phyloP scores from a whole-genome alignment of 768 basidiomycete genomes.

The Fomitopsis serialis region DNA sequence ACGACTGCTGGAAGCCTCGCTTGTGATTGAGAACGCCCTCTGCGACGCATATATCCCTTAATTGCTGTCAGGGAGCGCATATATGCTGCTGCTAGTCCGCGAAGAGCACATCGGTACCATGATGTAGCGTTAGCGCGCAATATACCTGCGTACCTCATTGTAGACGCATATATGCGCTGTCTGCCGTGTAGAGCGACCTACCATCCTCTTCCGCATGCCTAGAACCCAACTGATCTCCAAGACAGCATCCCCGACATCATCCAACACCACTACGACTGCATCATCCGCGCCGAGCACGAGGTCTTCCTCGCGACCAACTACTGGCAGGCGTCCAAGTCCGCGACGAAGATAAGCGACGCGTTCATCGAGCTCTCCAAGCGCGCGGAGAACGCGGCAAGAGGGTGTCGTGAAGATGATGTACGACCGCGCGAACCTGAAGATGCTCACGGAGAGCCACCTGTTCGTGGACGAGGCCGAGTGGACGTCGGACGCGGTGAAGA shows the following conservation, averaged over 20 bases:
- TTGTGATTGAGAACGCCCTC: too few species aligned
- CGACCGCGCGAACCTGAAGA: conserved; percentile 59
- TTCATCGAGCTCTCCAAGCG: conserved; percentile 47
- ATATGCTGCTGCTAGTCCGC: too few species aligned
- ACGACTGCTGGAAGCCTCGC: too few species aligned
- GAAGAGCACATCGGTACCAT: too few species aligned
- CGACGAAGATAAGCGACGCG: conserved; percentile 41
- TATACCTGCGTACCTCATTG: too few species aligned
- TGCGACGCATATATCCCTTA: too few species aligned
- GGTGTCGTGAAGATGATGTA: conserved; percentile 66
- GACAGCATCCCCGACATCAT: conserved; percentile 66
- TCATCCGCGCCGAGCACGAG: conserved; percentile 57
- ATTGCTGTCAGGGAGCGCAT: too few species aligned
- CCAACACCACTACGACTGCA: conserved; percentile 59
- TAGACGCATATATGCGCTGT: too few species aligned
- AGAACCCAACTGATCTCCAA: neutral
- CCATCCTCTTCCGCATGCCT: too few species aligned
- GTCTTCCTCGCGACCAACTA: conserved; percentile 67
- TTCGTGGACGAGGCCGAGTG: conserved; percentile 41
- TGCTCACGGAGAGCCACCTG: conserved; percentile 41
- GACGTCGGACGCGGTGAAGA: conserved; percentile 37
- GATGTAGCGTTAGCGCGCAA: too few species aligned
- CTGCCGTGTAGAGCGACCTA: too few species aligned
- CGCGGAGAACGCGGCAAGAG: conserved; percentile 39
- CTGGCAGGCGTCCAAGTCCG: conserved; percentile 47